A percentile compares a stretch with the other conserved stretches of the same genome.
phyloP scores from a whole-genome alignment of 768 basidiomycete species.

The Amanita exitialis region DNA sequence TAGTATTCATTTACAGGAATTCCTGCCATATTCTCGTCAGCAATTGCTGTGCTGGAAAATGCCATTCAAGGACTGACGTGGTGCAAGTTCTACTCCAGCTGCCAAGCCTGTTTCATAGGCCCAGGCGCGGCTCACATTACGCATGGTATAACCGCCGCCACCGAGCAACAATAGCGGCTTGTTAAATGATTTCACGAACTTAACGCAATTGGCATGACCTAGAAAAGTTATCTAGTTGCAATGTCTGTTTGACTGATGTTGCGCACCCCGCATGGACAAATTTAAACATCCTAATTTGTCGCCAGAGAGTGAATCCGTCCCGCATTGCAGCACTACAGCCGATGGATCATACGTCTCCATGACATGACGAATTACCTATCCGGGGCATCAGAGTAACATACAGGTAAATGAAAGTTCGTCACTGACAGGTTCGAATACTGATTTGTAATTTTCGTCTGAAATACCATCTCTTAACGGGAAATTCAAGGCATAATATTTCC shows the following conservation, averaged over 20 bases:
- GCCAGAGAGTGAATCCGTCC: slow-evolving; percentile 92
- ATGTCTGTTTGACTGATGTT: background rate
- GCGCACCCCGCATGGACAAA: slow-evolving; percentile 82
- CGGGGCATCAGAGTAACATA: background rate
- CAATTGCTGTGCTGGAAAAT: background rate
- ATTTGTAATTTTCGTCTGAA: slow-evolving; percentile 90
- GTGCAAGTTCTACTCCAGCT: slow-evolving; percentile 89
- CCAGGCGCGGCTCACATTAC: slow-evolving; percentile 95
- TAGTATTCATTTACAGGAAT: slow-evolving; percentile 99
- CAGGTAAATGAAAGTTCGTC: background rate
- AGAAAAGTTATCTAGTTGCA: background rate
- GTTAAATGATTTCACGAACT: slow-evolving; percentile 94
- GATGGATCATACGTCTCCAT: slow-evolving; percentile 94
- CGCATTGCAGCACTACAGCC: slow-evolving; percentile 94
- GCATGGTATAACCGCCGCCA: slow-evolving; percentile 98
- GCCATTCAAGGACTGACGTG: slow-evolving; percentile 37
- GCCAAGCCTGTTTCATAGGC: slow-evolving; percentile 97
- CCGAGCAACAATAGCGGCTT: slow-evolving; percentile 91
- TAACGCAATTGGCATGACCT: slow-evolving; percentile 97
- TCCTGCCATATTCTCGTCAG: slow-evolving; percentile 32
- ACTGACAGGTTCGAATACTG: slow-evolving; percentile 89
- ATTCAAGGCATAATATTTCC: slow-evolving; percentile 89
- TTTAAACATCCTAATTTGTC: slow-evolving; percentile 96
- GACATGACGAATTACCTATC: slow-evolving; percentile 81
- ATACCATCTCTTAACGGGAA: slow-evolving; percentile 94